Base-by-base conservation (phyloP, 441 rosid species). In the Eruca vesicaria region DNA sequence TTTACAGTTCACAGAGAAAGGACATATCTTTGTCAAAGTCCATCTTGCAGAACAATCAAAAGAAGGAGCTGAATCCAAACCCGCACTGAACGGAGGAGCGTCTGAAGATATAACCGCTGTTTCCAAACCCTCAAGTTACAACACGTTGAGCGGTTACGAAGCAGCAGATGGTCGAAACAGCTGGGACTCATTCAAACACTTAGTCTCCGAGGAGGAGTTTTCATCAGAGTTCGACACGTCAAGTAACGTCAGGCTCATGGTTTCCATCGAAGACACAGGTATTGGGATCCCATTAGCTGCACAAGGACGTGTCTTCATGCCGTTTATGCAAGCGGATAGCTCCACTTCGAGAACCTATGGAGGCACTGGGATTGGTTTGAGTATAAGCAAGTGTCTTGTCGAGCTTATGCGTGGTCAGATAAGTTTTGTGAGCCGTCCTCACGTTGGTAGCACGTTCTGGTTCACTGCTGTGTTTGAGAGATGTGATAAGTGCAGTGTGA, bases 261-360 rank as follows among this genome's bases (percentile, higher is more conserved):
- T 91, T 19, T 85, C 87, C 8, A 95, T 96, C 66, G 99, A 96
- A 84, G 99, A 96, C 85, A 96, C 98, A 0, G 99, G 99, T 29
- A 88, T 91, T 1, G 99, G 99, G 19, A 93, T 96, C 72, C 99
- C 99, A 15, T 64, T 89, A 53, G 63, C 55, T 8, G 99, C 98
- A 4, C 99, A 96, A 69, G 89, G 88, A 14, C 90, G 94, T 18
- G 93, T 96, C 38, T 96, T 96, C 72, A 88, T 82, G 88, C 99
- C 98, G 20, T 96, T 96, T 74, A 87, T 93, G 91, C 98, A 96
- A 83, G 99, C 95, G 10, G 99, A 93, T 72, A 93, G 98, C 81
- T 96, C 99, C 31, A 93, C 99, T 43, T 96, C 99, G 38, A 83
- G 99, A 78, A 80, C 83, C 58, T 88, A 86, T 50, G 99, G 99